Percentiles rank a stretch among this genome's conserved stretches.
These are phyloP conservation scores for Phytopythium montanum DNA, from an alignment of 352 stramenopile species.

Conservation along the genomic window DNA sequence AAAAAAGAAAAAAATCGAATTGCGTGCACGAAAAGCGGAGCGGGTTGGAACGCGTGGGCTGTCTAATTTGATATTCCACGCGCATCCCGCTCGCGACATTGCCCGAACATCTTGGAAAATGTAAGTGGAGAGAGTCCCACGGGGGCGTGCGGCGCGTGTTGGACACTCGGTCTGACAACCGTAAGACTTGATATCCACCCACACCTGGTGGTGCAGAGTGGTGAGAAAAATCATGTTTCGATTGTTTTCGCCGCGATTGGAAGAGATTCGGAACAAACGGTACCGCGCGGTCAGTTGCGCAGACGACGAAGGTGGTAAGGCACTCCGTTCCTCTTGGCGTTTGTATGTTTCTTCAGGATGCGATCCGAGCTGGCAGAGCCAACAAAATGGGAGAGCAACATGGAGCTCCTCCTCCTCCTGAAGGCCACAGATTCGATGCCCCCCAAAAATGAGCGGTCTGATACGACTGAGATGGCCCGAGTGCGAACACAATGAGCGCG, in stretches of 20 bases:
- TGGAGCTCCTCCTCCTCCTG: background rate
- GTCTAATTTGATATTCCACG: background rate
- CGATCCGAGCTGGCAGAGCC: background rate
- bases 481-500: background rate
- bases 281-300: background rate
- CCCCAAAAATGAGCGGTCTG: background rate
- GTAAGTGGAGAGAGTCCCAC: background rate
- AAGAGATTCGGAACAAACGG: background rate
- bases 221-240: background rate
- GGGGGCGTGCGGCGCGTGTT: background rate
- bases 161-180: background rate
- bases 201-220: background rate
- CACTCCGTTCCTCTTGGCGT: background rate
- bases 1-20: background rate
- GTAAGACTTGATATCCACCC: background rate
- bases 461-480: background rate
- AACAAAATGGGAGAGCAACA: background rate
- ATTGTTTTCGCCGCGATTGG: background rate
- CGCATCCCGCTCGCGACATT: background rate
- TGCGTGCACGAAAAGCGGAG: background rate
- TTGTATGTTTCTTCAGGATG: background rate
- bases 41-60: background rate
- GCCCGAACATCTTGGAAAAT: background rate
- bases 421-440: background rate
- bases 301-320: background rate